phyloP scores from a whole-genome alignment of 805 yeast species.

The Cyberlindnera galapagoensis region DNA sequence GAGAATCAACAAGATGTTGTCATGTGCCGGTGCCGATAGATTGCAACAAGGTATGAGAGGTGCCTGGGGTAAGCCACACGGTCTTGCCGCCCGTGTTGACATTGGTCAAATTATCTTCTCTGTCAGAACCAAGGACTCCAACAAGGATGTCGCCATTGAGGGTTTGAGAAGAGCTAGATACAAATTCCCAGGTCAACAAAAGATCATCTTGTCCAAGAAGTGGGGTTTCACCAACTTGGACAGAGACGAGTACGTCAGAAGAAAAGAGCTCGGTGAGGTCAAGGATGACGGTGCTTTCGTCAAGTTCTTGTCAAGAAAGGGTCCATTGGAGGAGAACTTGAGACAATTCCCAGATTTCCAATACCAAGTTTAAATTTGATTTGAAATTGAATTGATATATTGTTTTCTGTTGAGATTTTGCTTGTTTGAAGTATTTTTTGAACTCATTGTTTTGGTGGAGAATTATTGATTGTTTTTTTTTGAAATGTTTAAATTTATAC shows the following conservation, averaged over 20 bases:
- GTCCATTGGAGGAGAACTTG: conserved; percentile 89
- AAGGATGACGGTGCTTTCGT: conserved; percentile 99
- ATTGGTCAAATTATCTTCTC: conserved; percentile 98
- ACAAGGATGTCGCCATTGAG: conserved; percentile 96
- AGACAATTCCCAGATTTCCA: conserved; percentile 84
- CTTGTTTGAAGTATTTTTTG: too few species aligned
- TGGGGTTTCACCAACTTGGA: conserved; percentile 99
- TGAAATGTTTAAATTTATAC: too few species aligned
- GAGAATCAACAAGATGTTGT: conserved; percentile 99
- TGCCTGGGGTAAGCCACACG: conserved; percentile 99
- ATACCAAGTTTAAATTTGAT: conserved; percentile 32
- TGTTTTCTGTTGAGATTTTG: too few species aligned
- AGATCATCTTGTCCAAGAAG: conserved; percentile 97
- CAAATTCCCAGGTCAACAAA: conserved; percentile 99
- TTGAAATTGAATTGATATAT: conserved; percentile 7
- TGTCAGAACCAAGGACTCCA: conserved; percentile 95
- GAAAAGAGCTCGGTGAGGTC: conserved; percentile 90
- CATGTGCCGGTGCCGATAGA: conserved; percentile 99
- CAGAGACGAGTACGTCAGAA: conserved; percentile 95
- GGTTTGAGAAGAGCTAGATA: conserved; percentile 99
- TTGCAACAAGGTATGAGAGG: conserved; percentile 99
- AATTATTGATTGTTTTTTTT: too few species aligned
- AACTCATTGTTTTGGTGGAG: too few species aligned
- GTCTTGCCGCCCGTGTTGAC: conserved; percentile 98
- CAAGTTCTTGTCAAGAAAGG: conserved; percentile 96